Base-by-base conservation (phyloP, 768 basidiomycete genomes). In the Hemileccinum impolitum region DNA sequence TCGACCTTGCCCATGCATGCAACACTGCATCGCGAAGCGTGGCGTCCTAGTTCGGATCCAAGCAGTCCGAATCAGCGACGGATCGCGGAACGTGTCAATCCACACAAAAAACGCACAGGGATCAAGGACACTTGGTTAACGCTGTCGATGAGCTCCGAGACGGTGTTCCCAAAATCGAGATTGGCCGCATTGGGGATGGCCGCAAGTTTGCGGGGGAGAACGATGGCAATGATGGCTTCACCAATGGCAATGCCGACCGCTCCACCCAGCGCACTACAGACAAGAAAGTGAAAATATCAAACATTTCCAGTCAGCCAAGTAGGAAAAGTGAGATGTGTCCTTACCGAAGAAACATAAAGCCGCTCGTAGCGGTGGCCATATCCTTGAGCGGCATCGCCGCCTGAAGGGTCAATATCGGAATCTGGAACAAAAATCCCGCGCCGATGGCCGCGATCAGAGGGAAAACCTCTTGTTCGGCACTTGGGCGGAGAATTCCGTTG, bases 381-480 rank as follows among this genome's bases (percentile, higher is more conserved):
- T 90, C 87, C 56, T 81, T 82, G 25, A 87, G 62, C 1, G 89
- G 89, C 88, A 91, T 91, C 2, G 88, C 82, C 4, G 87, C 85
- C 67, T 91, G 89, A n/a, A 91, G 67, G 10, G 75, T 84, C 51
- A 88, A 84, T 28, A 88, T 67, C 0, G 85, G 86, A 3, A 67
- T 64, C 73, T 81, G 78, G 74, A 85, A 85, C 35, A 88, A 64
- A 55, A 72, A 75, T 0, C 87, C 86, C 12, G 80, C 59, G 0
- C 85, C 86, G 12, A 82, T 23, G 7, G 84, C 77, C 13, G 83
- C 74, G 17, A 91, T 64, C 9, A 90, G 65, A 3, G 84, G 81
- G 54, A 75, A 86, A 4, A 90, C 40, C 9, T 77, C 78, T 62
- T 85, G 79, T 55, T 74, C 70, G 2, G 80, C 84, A 21, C 84